Percentiles rank a stretch among this genome's conserved stretches.
These are phyloP conservation scores for Clonostachys rhizophaga DNA, from an alignment of 2,329 filamentous ascomycete genomes.

Conservation along the genomic window DNA sequence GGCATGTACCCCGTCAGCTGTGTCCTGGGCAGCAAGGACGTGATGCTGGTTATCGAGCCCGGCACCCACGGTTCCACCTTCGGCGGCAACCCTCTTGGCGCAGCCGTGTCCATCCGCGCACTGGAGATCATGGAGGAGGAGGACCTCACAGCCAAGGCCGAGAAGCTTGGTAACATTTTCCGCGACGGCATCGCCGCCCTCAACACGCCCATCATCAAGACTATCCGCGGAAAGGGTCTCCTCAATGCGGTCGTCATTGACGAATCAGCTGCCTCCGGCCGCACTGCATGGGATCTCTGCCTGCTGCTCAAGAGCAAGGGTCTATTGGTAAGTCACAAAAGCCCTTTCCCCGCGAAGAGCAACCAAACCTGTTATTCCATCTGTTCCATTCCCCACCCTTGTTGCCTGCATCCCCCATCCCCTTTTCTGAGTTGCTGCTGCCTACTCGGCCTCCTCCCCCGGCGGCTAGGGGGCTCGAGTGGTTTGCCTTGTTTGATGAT, in stretches of 20 bases:
- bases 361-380: no score
- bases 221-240: constrained; percentile 85
- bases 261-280: constrained; percentile 77
- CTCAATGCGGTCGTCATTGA: constrained; percentile 97
- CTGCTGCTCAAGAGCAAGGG: constrained; percentile 95
- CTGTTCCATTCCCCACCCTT: no score
- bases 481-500: neutral
- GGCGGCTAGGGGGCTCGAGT: no score
- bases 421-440: no score
- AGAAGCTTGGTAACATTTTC: constrained; percentile 78
- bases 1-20: constrained; percentile 99
- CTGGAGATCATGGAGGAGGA: constrained; percentile 93
- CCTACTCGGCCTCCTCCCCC: no score
- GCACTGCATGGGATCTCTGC: constrained; percentile 94
- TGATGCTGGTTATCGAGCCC: constrained; percentile 95
- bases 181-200: constrained; percentile 72
- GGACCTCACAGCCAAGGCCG: constrained; percentile 76
- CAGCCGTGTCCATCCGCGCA: constrained; percentile 90
- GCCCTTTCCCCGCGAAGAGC: no score
- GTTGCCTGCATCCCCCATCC: no score
- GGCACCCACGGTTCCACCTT: constrained; percentile 99
- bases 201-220: constrained; percentile 74
- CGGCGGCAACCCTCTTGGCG: constrained; percentile 92
- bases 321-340: constrained; percentile 64
- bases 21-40: constrained; percentile 80